Evolutionary conservation across 257 asterid genomes (phyloP).

Genomic region (Petunia secreta): DNA sequence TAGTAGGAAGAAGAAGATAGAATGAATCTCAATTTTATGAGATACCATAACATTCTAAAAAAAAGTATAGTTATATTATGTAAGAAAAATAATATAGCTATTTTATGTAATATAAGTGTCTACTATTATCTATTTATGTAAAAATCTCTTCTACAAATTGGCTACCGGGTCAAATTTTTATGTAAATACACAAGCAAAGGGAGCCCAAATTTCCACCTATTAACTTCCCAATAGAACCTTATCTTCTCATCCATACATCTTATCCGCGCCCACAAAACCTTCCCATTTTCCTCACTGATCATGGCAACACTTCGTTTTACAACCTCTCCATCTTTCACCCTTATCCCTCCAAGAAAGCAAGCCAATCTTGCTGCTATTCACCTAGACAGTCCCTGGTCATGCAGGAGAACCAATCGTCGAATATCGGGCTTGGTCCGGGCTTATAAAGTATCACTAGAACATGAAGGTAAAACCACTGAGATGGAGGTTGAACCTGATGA

Average conservation of each 20-base stretch:
- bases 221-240: slow-evolving; percentile 22
- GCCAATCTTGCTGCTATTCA: slow-evolving; percentile 31
- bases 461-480: slow-evolving; percentile 56
- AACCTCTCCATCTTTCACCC: slow-evolving; percentile 38
- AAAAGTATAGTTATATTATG: too few relatives aligned
- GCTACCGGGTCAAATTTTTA: too few relatives aligned
- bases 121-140: too few relatives aligned
- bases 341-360: slow-evolving; percentile 33
- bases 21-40: too few relatives aligned
- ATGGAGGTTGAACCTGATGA: slow-evolving; percentile 82
- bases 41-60: too few relatives aligned
- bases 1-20: too few relatives aligned
- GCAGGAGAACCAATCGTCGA: neutral
- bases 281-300: slow-evolving; percentile 15
- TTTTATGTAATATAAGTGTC: too few relatives aligned
- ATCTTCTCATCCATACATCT: slow-evolving; percentile 20
- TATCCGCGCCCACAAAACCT: slow-evolving; percentile 22
- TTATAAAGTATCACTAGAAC: slow-evolving; percentile 74
- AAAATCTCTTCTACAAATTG: too few relatives aligned
- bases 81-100: too few relatives aligned
- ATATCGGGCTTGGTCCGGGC: slow-evolving; percentile 40
- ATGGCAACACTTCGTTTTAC: slow-evolving; percentile 48
- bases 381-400: slow-evolving; percentile 18
- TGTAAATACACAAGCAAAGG: too few relatives aligned
- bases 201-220: neutral